phyloP scores from a whole-genome alignment of 2,329 filamentous ascomycete genomes.

The Aureobasidium subglaciale region DNA sequence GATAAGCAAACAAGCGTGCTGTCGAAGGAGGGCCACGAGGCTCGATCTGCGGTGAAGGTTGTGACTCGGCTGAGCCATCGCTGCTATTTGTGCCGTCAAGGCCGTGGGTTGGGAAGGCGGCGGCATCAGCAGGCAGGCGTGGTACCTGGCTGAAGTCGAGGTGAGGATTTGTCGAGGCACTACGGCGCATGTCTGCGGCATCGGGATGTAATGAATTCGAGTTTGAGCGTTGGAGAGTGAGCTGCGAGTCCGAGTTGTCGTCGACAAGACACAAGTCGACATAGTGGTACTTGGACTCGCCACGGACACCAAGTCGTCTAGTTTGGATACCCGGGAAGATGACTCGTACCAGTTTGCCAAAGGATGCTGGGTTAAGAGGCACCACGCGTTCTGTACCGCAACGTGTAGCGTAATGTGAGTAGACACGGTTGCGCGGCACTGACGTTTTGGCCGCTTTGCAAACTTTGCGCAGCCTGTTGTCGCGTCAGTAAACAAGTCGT shows the following conservation, averaged over 20 bases:
- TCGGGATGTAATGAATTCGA: constrained; percentile 17
- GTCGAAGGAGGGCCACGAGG: constrained; percentile 35
- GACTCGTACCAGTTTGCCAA: constrained; percentile 92
- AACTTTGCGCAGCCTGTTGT: constrained; percentile 60
- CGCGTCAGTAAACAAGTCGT: not conserved
- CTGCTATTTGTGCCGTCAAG: constrained; percentile 16
- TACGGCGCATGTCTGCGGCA: constrained; percentile 21
- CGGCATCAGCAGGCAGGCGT: constrained; percentile 41
- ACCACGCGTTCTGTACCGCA: constrained; percentile 92
- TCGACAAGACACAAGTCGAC: constrained; percentile 47
- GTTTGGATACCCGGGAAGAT: constrained; percentile 95
- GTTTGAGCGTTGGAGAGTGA: constrained; percentile 20
- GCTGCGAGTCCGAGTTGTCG: constrained; percentile 28
- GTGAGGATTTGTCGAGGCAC: constrained; percentile 25
- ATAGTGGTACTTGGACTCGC: constrained; percentile 98
- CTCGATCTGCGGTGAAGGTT: constrained; percentile 23
- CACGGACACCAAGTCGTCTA: constrained; percentile 80
- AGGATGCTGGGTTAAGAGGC: constrained; percentile 91
- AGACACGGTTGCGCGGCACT: constrained; percentile 86
- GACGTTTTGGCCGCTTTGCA: constrained; percentile 73
- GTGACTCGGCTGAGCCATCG: constrained; percentile 23
- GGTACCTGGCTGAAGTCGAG: constrained; percentile 36
- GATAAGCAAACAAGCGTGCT: constrained; percentile 41
- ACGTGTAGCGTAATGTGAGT: constrained; percentile 87
- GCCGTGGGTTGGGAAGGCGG: constrained; percentile 36